Percentiles rank a stretch among this genome's conserved stretches.
Evolutionary conservation across 2,329 filamentous ascomycete genomes (phyloP).

Genomic region (Aspergillus awamori): DNA sequence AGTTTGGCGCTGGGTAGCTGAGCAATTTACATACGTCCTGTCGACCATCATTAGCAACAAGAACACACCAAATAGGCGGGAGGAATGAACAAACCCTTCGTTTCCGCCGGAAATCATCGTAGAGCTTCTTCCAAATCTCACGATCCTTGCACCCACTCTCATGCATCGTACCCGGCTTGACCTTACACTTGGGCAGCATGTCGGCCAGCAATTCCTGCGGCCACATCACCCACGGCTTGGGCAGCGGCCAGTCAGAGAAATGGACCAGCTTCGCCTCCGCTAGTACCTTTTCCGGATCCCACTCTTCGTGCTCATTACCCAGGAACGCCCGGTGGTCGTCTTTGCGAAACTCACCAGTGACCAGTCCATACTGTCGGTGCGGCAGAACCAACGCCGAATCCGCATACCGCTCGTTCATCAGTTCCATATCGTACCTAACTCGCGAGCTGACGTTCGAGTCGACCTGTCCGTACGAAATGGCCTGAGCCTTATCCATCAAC

Average conservation of each 20-base stretch:
- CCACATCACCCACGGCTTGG: slow-evolving; percentile 64
- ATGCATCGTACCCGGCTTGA: slow-evolving; percentile 37
- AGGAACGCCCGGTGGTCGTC: slow-evolving; percentile 57
- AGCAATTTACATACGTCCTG: not conserved
- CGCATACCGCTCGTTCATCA: slow-evolving; percentile 65
- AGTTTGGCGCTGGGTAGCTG: not conserved
- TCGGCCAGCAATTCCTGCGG: slow-evolving; percentile 35
- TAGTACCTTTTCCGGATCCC: slow-evolving; percentile 61
- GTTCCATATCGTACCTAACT: slow-evolving; percentile 64
- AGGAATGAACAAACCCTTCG: slow-evolving; percentile 30
- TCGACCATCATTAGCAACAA: not conserved
- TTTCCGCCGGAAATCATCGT: slow-evolving; percentile 40
- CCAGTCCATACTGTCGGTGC: slow-evolving; percentile 63
- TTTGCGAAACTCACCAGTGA: slow-evolving; percentile 64
- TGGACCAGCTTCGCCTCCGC: slow-evolving; percentile 68
- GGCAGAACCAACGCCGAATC: slow-evolving; percentile 64
- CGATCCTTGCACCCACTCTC: slow-evolving; percentile 43
- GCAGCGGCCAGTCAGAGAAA: slow-evolving; percentile 72
- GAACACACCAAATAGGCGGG: not conserved
- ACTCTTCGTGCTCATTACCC: slow-evolving; percentile 54
- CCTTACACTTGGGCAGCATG: slow-evolving; percentile 38
- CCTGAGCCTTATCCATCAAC: slow-evolving; percentile 31
- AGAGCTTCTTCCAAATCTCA: slow-evolving; percentile 41
- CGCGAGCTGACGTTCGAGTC: slow-evolving; percentile 23
- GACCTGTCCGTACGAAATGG: slow-evolving; percentile 33